Percentiles rank a stretch among this genome's conserved stretches.
phyloP scores from a whole-genome alignment of 305 asterid genomes.

The Fraxinus greggii region DNA sequence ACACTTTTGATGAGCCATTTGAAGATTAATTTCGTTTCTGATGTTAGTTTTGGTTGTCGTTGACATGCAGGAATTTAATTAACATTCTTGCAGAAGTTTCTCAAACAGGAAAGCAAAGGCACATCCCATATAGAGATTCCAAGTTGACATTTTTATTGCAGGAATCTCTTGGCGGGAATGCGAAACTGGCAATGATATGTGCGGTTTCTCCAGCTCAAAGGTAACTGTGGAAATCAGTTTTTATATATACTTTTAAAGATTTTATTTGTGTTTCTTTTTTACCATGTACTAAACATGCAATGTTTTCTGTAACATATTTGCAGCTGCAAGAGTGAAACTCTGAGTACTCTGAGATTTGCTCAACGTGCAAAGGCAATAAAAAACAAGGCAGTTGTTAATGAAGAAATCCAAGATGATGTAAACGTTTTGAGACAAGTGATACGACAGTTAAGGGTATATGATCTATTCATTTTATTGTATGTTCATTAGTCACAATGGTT shows the following conservation, averaged over 20 bases:
- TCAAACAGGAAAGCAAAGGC: constrained; percentile 95
- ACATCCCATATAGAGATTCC: constrained; percentile 97
- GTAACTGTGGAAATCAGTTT: constrained; percentile 36
- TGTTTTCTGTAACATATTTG: constrained; percentile 24
- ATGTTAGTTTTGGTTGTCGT: constrained; percentile 22
- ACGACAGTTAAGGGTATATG: constrained; percentile 66
- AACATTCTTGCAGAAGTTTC: constrained; percentile 96
- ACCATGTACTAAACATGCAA: not conserved
- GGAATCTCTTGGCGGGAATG: constrained; percentile 98
- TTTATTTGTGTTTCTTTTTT: not conserved
- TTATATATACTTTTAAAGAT: constrained; percentile 1
- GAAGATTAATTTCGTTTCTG: constrained; percentile 10
- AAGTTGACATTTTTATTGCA: constrained; percentile 92
- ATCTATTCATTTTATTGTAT: not conserved
- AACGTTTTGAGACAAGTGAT: constrained; percentile 79
- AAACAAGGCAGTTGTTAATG: constrained; percentile 87
- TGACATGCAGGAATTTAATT: constrained; percentile 75
- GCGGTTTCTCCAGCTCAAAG: constrained; percentile 92
- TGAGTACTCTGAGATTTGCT: constrained; percentile 94
- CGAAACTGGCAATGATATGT: constrained; percentile 96
- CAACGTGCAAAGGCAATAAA: constrained; percentile 98
- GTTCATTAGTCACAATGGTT: not conserved
- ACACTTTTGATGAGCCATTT: not conserved
- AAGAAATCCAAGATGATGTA: constrained; percentile 95
- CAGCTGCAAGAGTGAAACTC: constrained; percentile 91